Base-by-base conservation (phyloP, 495 filamentous ascomycete species). In the Aspergillus diversus region DNA sequence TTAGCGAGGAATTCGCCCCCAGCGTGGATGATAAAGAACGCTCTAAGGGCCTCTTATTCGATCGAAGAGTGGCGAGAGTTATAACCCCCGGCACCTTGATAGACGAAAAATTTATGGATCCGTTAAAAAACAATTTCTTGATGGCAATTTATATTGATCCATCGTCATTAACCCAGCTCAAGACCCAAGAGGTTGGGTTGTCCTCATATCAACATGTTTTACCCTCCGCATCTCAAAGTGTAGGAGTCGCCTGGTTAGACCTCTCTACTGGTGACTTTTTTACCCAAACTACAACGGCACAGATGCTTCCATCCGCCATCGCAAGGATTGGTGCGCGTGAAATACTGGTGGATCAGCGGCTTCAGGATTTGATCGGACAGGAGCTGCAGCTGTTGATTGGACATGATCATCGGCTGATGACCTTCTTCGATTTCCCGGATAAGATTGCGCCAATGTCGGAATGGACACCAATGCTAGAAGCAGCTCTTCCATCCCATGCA, bases 31-130 rank as follows among this genome's bases (percentile, higher is more conserved):
- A 83, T 43, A 91, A 86, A 75, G 77, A 84, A 47, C 91, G 88
- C 60, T 83, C 86, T 12, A 90, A 90, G 7, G 91, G 91, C 3
- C 78, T 96, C 55, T 75, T 91, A 73, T 96, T 93, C 70, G 91
- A 93, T 69, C 88, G 95, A 47, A 86, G 81, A 63, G 91, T 99
- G 15, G 84, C 91, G 47, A 87, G 95, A 46, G 88, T 97, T 58
- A 84, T 99, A 71, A 97, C 95, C 0, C 93, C 96, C 0, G 95
- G 95, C 8, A 99, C 95, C 1, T 76, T 98, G 48, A 97, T 98
- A 66, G 95, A 99, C 73, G 96, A 99, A 75, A 92, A 93, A 64
- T 98, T 97, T 73, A 90, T 98, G 80, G 90, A 97, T 68, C 89
- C 92, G 0, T 92, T 89, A 57, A 87, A 92, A 64, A 96, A 96